Conservation (phyloP, 192 early-diverging fungal genomes). For the Podila epigama region DNA sequence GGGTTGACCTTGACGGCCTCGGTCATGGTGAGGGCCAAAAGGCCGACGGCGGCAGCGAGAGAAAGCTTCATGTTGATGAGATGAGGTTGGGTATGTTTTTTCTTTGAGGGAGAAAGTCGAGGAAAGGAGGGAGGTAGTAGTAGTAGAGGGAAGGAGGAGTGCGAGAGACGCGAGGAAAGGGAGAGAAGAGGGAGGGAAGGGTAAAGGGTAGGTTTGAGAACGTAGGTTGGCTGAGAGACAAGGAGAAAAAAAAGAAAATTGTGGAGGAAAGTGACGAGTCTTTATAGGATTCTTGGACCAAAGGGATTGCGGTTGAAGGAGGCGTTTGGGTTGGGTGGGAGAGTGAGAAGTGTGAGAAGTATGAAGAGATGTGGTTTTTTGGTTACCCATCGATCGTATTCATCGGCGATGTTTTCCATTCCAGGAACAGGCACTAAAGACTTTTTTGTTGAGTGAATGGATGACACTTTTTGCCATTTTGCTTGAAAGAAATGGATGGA, state of each 20-base stretch:
- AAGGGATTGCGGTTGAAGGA: neutral
- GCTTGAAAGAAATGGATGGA: no score
- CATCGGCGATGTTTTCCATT: no score
- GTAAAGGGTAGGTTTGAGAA: neutral
- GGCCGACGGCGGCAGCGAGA: conserved; percentile 42
- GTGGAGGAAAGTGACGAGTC: conserved; percentile 13
- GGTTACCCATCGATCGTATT: no score
- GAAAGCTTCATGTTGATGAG: conserved; percentile 37
- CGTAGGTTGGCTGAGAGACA: conserved; percentile 7
- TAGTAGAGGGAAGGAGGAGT: neutral
- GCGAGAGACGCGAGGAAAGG: neutral
- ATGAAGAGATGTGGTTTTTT: no score
- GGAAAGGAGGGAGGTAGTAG: neutral
- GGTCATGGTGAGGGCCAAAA: conserved; percentile 41
- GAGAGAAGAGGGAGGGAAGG: neutral
- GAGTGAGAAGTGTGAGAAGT: no score
- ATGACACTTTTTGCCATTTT: no score
- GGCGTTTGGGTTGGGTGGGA: no score
- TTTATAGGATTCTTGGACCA: conserved; percentile 4
- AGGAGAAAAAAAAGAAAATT: conserved; percentile 26
- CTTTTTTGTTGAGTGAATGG: no score
- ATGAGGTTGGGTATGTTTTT: neutral
- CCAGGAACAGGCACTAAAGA: no score
- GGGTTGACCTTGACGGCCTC: conserved; percentile 56
- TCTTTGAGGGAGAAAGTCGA: neutral